Percentiles rank a stretch among this genome's conserved stretches.
phyloP scores from a whole-genome alignment of 2,329 filamentous ascomycete genomes.

The Pseudohalonectria lignicola region DNA sequence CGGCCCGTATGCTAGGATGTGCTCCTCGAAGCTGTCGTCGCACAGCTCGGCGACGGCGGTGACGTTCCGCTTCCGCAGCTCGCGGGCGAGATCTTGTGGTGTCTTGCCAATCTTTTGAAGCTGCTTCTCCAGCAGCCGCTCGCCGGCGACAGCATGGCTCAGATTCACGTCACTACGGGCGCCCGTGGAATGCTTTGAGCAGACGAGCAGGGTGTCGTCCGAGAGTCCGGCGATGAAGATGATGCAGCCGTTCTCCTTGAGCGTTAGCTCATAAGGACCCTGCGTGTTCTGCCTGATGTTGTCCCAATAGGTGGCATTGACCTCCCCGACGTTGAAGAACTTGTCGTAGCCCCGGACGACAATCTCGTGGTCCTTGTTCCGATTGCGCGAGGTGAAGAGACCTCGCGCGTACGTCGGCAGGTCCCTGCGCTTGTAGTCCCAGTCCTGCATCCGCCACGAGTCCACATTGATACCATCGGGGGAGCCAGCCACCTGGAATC shows the following conservation, averaged over 20 bases:
- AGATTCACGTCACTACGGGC: conserved; percentile 56
- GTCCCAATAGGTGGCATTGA: conserved; percentile 69
- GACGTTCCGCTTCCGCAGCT: conserved; percentile 70
- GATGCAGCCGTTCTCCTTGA: conserved; percentile 99
- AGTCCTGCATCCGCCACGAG: conserved; percentile 90
- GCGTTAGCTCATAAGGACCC: conserved; percentile 86
- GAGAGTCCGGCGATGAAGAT: conserved; percentile 92
- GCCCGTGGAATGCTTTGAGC: conserved; percentile 96
- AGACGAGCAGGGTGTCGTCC: conserved; percentile 84
- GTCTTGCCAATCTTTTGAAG: conserved; percentile 68
- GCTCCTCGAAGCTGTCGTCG: conserved; percentile 93
- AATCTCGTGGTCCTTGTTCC: conserved; percentile 61
- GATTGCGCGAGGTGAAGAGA: conserved; percentile 69
- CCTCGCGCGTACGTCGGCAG: conserved; percentile 90
- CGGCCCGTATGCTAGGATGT: conserved; percentile 79
- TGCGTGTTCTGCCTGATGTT: conserved; percentile 66
- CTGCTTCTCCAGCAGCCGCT: conserved; percentile 72
- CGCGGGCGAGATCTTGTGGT: conserved; percentile 63
- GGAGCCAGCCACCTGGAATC: conserved; percentile 55
- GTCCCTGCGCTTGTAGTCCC: conserved; percentile 83
- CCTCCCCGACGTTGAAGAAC: conserved; percentile 91
- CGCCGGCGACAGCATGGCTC: conserved; percentile 79
- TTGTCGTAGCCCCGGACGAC: conserved; percentile 91
- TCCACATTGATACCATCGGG: conserved; percentile 59
- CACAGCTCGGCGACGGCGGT: conserved; percentile 94